phyloP scores from a whole-genome alignment of 2,329 filamentous ascomycete genomes.

The Stemphylium beticola region DNA sequence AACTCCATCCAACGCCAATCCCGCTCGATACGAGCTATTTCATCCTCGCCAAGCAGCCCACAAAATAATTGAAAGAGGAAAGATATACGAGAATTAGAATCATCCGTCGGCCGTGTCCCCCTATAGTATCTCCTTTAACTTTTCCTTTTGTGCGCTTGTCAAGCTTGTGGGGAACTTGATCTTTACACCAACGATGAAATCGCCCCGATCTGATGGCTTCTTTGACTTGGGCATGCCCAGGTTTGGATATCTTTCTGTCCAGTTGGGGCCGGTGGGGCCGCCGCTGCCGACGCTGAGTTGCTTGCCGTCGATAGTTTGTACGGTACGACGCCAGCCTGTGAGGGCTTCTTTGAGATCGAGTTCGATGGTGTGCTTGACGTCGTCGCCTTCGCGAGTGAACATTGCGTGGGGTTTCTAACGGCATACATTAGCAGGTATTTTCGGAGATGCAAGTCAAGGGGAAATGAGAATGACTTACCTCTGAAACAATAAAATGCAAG shows the following conservation, averaged over 20 bases:
- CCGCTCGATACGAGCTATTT: constrained; percentile 15
- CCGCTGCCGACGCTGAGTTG: constrained; percentile 78
- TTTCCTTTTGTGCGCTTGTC: constrained; percentile 77
- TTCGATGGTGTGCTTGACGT: constrained; percentile 78
- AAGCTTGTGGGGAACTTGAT: constrained; percentile 88
- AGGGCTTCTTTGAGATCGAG: constrained; percentile 91
- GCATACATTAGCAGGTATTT: constrained; percentile 22
- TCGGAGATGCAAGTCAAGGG: background rate
- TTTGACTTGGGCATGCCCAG: constrained; percentile 96
- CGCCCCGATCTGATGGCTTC: constrained; percentile 81
- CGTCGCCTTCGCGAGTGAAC: constrained; percentile 86
- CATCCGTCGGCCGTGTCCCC: background rate
- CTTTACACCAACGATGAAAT: constrained; percentile 88
- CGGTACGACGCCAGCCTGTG: constrained; percentile 90
- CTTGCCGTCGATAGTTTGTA: constrained; percentile 91
- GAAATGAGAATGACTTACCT: constrained; percentile 65
- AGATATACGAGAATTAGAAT: constrained; percentile 19
- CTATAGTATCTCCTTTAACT: constrained; percentile 78
- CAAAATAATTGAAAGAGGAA: background rate
- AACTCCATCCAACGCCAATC: constrained; percentile 28
- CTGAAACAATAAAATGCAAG: constrained; percentile 90
- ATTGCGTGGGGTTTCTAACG: constrained; percentile 81
- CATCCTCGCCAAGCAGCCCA: background rate
- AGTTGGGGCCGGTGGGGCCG: constrained; percentile 85
- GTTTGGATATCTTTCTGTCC: constrained; percentile 79